Percentiles rank a stretch among this genome's conserved stretches.
phyloP scores from a whole-genome alignment of 495 filamentous ascomycete genomes.

The Mytilinidion resinicola region DNA sequence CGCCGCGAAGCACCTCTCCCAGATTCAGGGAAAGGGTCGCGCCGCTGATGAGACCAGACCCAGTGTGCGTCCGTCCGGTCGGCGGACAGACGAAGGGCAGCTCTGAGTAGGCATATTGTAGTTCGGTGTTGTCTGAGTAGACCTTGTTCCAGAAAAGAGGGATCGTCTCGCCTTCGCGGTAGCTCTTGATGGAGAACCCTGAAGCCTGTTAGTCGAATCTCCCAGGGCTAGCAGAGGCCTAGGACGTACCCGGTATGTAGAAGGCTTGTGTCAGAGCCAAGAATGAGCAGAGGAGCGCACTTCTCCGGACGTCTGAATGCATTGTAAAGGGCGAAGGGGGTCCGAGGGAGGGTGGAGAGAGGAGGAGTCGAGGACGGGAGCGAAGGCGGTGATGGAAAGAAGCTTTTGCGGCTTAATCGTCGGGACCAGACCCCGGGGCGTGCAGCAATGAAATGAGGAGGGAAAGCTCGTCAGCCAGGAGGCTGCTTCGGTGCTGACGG shows the following conservation, averaged over 20 bases:
- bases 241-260: slow-evolving; percentile 24
- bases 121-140: slow-evolving; percentile 84
- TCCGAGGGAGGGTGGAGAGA: not conserved
- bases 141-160: slow-evolving; percentile 93
- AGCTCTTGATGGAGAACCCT: slow-evolving; percentile 64
- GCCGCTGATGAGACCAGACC: slow-evolving; percentile 68
- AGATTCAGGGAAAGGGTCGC: slow-evolving; percentile 80
- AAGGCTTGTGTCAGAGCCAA: slow-evolving; percentile 17
- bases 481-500: not conserved
- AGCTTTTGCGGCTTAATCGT: not conserved
- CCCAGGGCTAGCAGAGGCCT: not conserved
- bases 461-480: not conserved
- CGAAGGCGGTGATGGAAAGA: not conserved
- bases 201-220: not conserved
- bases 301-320: slow-evolving; percentile 20
- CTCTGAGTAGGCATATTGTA: slow-evolving; percentile 92
- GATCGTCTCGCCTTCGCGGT: slow-evolving; percentile 71
- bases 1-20: slow-evolving; percentile 88
- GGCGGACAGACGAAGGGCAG: slow-evolving; percentile 88
- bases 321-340: slow-evolving; percentile 5
- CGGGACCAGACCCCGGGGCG: not conserved
- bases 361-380: not conserved
- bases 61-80: slow-evolving; percentile 60
- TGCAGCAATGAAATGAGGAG: not conserved
- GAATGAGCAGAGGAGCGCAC: slow-evolving; percentile 12